phyloP scores from a whole-genome alignment of 1,284 basidiomycete species.

The Leccinum angustisporum region DNA sequence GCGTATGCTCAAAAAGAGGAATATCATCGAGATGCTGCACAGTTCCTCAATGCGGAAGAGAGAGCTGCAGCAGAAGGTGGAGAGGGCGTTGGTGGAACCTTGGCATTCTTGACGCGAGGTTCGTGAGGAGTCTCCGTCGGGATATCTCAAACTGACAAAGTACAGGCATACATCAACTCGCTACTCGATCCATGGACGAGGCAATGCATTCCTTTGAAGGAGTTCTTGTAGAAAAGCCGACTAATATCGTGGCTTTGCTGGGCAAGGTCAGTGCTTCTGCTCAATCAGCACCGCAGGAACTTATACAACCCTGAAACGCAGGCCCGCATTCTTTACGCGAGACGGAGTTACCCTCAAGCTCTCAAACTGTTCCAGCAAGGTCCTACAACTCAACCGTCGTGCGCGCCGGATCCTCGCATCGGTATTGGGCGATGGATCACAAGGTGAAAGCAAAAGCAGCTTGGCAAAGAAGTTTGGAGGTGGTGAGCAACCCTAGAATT shows the following conservation, averaged over 20 bases:
- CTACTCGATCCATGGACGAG: constrained; percentile 75
- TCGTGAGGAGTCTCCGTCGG: constrained; percentile 1
- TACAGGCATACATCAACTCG: constrained; percentile 79
- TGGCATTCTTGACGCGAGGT: constrained; percentile 73
- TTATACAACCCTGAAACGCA: constrained; percentile 30
- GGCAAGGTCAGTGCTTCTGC: constrained; percentile 56
- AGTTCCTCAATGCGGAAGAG: constrained; percentile 67
- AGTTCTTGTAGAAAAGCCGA: constrained; percentile 78
- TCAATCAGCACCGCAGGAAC: background rate
- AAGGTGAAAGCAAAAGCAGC: constrained; percentile 72
- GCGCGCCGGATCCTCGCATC: constrained; percentile 86
- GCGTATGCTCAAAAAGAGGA: constrained; percentile 71
- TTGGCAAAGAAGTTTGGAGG: constrained; percentile 83
- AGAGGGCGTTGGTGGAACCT: constrained; percentile 47
- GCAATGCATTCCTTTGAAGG: constrained; percentile 79
- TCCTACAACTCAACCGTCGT: constrained; percentile 76
- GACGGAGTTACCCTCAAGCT: constrained; percentile 74
- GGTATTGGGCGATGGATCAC: constrained; percentile 52
- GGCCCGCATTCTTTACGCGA: constrained; percentile 82
- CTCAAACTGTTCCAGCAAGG: constrained; percentile 83
- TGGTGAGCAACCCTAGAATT: constrained; percentile 50
- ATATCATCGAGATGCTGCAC: constrained; percentile 68
- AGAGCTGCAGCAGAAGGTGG: constrained; percentile 51
- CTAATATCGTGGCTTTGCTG: constrained; percentile 78
- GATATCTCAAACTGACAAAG: constrained; percentile 10